Evolutionary conservation across 495 filamentous ascomycete genomes (phyloP), one percentile per base, ranked within the genome.

Genomic region (Xylaria acuta): DNA sequence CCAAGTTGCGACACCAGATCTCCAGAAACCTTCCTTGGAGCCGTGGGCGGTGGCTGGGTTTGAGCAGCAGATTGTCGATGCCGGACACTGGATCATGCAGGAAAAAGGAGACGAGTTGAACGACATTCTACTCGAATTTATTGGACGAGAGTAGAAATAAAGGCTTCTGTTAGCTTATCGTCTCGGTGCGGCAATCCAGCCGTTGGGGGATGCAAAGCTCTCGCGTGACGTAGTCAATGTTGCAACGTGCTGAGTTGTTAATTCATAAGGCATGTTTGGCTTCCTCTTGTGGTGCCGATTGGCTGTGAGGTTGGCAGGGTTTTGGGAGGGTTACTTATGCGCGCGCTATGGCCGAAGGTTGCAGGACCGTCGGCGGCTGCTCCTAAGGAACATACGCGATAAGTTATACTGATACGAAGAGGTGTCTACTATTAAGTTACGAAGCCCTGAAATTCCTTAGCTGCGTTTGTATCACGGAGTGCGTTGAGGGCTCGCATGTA

Each of bases 401-500:
- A 36, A 2, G 6, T 36, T 36, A 36, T 6, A 36, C 34, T 36
- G 34, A 36, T 36, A 86, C 86, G 7, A 58, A 40, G 2, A 88
- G 75, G 1, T 92, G 72, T 16, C 82, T 71, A 2, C 72, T 64
- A 0, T 80, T 82, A 65, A 89, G 88, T 32, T 80, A 54, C 11
- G 69, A 41, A 32, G 81, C 16, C 32, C 83, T 76, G 45, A 83
- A 54, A n/a, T n/a, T 72, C 43, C 16, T 16, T 6, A 1, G 76
- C 79, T 27, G 82, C 83, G 30, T 74, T 86, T 5, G 87, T 88
- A 41, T 74, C 53, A 0, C 41, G 47, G 0, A 92, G 73, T 0
- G 81, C 72, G 1, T 77, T 22, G 70, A 90, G 90, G 4, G 89
- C 88, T 0, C 84, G 82, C 12, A 76, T 67, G 71, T 86, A 88